Evolutionary conservation across 1,139 yeast genomes (phyloP).

Genomic region (Scheffersomyces stambukii): DNA sequence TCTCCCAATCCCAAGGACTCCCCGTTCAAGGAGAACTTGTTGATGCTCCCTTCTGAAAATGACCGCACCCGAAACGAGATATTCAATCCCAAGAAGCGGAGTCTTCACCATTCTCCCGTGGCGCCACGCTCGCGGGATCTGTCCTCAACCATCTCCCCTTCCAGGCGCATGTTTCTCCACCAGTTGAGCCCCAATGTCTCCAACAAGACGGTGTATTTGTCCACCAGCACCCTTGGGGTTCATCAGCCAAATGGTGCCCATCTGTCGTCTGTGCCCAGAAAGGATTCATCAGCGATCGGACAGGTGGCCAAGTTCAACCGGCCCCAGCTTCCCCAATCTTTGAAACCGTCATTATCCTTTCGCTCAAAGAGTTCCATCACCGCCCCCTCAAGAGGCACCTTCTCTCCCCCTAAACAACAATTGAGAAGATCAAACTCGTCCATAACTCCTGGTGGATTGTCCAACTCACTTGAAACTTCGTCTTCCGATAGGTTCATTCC

Average conservation of each 20-base stretch:
- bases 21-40: too few relatives aligned
- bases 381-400: conserved; percentile 2
- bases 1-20: too few relatives aligned
- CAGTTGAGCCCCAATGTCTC: conserved; percentile 43
- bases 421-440: conserved; percentile 37
- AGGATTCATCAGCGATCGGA: not conserved
- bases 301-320: conserved; percentile 12
- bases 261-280: not conserved
- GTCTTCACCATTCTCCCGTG: conserved; percentile 4
- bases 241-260: conserved; percentile 5
- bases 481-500: conserved; percentile 44
- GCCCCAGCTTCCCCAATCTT: conserved; percentile 16
- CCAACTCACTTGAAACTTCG: conserved; percentile 18
- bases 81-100: conserved; percentile 1
- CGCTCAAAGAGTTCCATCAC: conserved; percentile 10
- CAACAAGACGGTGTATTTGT: conserved; percentile 23
- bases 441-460: conserved; percentile 22
- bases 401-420: conserved; percentile 3
- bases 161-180: conserved; percentile 30
- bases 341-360: conserved; percentile 11
- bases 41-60: too few relatives aligned
- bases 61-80: too few relatives aligned
- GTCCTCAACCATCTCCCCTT: conserved; percentile 23
- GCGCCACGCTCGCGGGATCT: too few relatives aligned
- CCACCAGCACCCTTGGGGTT: conserved; percentile 10